A percentile compares a stretch with the other conserved stretches of the same genome.
These are phyloP conservation scores for Solanum commersonii DNA, from an alignment of 257 asterid genomes.

Conservation along the genomic window DNA sequence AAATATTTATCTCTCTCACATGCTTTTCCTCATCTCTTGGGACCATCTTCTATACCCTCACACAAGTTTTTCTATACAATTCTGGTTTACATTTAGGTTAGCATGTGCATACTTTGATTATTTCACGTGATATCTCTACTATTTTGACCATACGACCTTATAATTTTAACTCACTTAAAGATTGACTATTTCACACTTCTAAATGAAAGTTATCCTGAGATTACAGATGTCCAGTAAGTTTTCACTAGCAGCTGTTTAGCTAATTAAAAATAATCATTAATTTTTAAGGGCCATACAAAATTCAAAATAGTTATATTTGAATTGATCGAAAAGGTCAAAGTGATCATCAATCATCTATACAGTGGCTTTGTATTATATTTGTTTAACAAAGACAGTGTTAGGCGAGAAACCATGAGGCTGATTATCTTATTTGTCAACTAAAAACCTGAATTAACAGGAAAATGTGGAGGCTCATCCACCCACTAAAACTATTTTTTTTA, in stretches of 20 bases:
- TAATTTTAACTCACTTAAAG: not conserved
- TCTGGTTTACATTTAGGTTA: not conserved
- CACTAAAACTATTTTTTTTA: not conserved
- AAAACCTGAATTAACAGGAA: conserved; percentile 2
- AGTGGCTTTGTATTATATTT: not conserved
- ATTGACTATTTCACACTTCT: not conserved
- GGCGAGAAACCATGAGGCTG: not conserved
- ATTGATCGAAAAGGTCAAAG: not conserved
- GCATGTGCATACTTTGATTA: not conserved
- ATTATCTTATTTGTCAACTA: not conserved
- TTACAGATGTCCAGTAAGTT: not conserved
- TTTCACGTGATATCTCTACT: not conserved
- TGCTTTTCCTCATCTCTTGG: not conserved
- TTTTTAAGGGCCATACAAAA: too few relatives aligned
- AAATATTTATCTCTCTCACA: not conserved
- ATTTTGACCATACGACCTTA: not conserved
- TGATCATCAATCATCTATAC: not conserved
- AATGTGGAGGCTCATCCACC: not conserved
- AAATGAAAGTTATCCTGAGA: not conserved
- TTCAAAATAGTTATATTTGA: too few relatives aligned
- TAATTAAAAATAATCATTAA: too few relatives aligned
- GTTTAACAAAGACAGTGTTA: not conserved
- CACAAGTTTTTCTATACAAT: not conserved
- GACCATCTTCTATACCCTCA: not conserved
- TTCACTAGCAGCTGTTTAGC: not conserved